Conservation (phyloP, 805 yeast species). For the Blastobotrys peoriensis region DNA sequence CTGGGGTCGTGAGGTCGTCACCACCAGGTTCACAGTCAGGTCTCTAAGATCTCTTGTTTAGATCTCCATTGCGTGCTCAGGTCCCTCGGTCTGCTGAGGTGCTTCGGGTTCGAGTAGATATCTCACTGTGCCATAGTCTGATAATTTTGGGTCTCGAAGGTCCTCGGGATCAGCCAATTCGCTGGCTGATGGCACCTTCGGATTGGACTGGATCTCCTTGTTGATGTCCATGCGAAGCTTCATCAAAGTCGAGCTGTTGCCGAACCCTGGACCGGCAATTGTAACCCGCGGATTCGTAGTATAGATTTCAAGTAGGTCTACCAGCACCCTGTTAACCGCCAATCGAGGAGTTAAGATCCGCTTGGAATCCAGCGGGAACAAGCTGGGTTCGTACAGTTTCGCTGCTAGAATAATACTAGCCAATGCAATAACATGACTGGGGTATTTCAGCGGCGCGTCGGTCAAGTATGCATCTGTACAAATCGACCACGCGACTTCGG, state of each 20-base stretch:
- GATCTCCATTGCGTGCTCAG: too few relatives aligned
- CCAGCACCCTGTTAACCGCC: constrained; percentile 42
- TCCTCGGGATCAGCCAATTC: constrained; percentile 5
- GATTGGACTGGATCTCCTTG: constrained; percentile 33
- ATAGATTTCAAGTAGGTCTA: constrained; percentile 55
- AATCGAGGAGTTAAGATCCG: constrained; percentile 19
- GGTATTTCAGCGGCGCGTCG: constrained; percentile 59
- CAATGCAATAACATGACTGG: constrained; percentile 71
- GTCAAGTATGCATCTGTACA: constrained; percentile 69
- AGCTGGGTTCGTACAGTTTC: constrained; percentile 35
- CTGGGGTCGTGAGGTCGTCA: too few relatives aligned
- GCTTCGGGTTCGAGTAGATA: constrained; percentile 19
- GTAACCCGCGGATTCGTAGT: constrained; percentile 39
- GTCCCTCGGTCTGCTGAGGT: not conserved
- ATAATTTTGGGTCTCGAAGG: constrained; percentile 28
- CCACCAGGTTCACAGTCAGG: too few relatives aligned
- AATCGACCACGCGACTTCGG: constrained; percentile 65
- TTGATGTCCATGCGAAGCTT: constrained; percentile 25
- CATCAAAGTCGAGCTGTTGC: constrained; percentile 11
- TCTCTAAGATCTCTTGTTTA: too few relatives aligned
- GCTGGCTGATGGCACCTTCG: not conserved
- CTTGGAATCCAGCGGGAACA: constrained; percentile 30
- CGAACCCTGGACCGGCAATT: not conserved
- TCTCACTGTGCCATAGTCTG: constrained; percentile 29
- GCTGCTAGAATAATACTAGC: constrained; percentile 59